Percentiles rank a stretch among this genome's conserved stretches.
These are phyloP conservation scores for Ailanthus altissimus DNA, from an alignment of 345 rosid genomes.

Conservation along the genomic window DNA sequence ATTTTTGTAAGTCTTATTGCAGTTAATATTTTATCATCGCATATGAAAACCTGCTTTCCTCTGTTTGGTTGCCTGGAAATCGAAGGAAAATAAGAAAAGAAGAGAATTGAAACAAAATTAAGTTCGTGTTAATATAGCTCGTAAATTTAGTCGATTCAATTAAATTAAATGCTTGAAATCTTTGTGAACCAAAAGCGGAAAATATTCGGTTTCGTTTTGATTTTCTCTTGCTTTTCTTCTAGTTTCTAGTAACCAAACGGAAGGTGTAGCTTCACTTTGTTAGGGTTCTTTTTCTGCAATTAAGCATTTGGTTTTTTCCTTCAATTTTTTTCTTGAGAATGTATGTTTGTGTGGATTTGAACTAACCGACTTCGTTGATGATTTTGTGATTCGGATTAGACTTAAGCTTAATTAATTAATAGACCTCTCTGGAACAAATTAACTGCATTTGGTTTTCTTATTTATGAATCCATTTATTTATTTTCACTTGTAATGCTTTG, in stretches of 20 bases:
- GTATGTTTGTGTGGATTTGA: neutral
- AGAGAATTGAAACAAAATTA: neutral
- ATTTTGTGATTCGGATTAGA: neutral
- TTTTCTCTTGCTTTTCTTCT: neutral
- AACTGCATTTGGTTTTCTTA: neutral
- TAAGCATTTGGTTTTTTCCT: neutral
- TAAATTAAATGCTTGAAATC: neutral
- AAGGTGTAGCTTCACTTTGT: neutral
- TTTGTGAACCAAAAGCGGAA: neutral
- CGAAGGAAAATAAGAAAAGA: neutral
- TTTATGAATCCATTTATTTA: neutral
- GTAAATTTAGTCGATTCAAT: neutral
- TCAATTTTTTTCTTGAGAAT: neutral
- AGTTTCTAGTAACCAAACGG: neutral
- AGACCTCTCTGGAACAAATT: neutral
- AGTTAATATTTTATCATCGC: neutral
- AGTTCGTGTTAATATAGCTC: neutral
- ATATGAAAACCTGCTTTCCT: neutral
- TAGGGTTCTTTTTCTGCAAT: slow-evolving; percentile 5
- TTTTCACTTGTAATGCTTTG: neutral
- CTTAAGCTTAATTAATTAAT: neutral
- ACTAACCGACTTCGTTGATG: neutral
- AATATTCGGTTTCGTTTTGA: neutral
- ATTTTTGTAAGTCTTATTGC: neutral
- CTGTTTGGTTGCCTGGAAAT: neutral